Percentiles rank a stretch among this genome's conserved stretches.
Evolutionary conservation across 1,139 yeast genomes (phyloP).

Genomic region (Pichia sp.): DNA sequence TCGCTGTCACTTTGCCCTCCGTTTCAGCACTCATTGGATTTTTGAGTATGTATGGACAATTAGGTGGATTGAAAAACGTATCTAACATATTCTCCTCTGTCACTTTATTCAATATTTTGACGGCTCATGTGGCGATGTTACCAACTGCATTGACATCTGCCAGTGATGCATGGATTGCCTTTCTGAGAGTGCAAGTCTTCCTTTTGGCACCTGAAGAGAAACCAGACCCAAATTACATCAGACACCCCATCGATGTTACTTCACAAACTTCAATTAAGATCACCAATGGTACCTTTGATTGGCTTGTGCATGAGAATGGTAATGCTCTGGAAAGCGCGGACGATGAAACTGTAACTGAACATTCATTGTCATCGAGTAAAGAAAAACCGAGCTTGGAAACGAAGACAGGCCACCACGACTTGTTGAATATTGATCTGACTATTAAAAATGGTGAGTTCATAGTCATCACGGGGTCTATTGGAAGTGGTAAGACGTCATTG

Average conservation of each 20-base stretch:
- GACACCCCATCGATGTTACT: not conserved
- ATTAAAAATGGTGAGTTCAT: constrained; percentile 53
- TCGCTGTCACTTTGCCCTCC: constrained; percentile 39
- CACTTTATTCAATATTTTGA: constrained; percentile 44
- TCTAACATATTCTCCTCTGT: constrained; percentile 46
- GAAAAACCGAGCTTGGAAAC: too few relatives aligned
- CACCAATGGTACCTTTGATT: constrained; percentile 50
- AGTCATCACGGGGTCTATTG: constrained; percentile 64
- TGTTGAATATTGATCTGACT: constrained; percentile 36
- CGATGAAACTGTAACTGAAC: too few relatives aligned
- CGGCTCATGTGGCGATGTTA: constrained; percentile 44
- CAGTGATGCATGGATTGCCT: constrained; percentile 49
- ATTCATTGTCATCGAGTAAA: too few relatives aligned
- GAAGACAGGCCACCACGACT: too few relatives aligned
- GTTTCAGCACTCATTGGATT: constrained; percentile 45
- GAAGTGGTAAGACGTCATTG: constrained; percentile 64
- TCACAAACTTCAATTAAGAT: constrained; percentile 40
- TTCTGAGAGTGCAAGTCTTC: constrained; percentile 39
- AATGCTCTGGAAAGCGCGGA: too few relatives aligned
- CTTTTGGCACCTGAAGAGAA: constrained; percentile 34
- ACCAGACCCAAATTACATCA: constrained; percentile 20
- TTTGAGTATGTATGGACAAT: constrained; percentile 36
- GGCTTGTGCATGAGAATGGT: too few relatives aligned
- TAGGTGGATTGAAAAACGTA: constrained; percentile 22
- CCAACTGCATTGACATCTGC: constrained; percentile 48